Conservation (phyloP, 352 stramenopile species). For the Phytophthora quininea region DNA sequence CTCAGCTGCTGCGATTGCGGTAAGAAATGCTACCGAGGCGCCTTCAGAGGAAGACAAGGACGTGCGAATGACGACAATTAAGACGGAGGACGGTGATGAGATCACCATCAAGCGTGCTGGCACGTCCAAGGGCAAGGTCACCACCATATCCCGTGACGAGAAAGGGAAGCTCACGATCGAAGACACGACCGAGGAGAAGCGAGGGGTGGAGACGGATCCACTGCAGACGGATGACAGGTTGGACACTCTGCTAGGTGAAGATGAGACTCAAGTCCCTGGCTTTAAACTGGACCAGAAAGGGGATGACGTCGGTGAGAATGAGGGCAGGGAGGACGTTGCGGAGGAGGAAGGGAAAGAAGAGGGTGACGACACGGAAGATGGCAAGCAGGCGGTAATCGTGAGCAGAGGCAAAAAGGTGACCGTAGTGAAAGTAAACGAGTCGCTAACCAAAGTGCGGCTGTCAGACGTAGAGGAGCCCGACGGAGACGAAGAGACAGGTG, state of each 20-base stretch:
- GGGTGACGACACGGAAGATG: neutral
- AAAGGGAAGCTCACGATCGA: conserved; percentile 83
- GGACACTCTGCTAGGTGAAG: conserved; percentile 7
- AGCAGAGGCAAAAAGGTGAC: conserved; percentile 49
- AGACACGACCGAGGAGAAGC: conserved; percentile 19
- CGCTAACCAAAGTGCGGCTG: conserved; percentile 48
- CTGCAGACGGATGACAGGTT: conserved; percentile 9
- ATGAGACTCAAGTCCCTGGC: conserved; percentile 38
- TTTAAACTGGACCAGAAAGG: conserved; percentile 11
- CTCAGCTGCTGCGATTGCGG: neutral
- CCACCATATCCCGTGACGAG: conserved; percentile 71
- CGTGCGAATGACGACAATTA: conserved; percentile 71
- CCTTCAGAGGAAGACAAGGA: conserved; percentile 20
- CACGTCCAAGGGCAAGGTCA: conserved; percentile 68
- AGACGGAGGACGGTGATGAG: conserved; percentile 76
- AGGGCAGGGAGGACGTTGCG: neutral
- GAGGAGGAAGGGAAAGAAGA: conserved; percentile 1
- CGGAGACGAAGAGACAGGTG: conserved; percentile 4
- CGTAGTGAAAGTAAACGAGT: conserved; percentile 45
- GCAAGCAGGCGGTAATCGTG: conserved; percentile 36
- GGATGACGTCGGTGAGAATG: conserved; percentile 11
- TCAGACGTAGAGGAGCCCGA: conserved; percentile 27
- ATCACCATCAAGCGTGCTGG: conserved; percentile 76
- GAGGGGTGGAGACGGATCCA: conserved; percentile 2
- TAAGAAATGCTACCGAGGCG: conserved; percentile 13